Evolutionary conservation across 2,329 filamentous ascomycete species (phyloP).

Genomic region (Hirsutella minnesotensis): DNA sequence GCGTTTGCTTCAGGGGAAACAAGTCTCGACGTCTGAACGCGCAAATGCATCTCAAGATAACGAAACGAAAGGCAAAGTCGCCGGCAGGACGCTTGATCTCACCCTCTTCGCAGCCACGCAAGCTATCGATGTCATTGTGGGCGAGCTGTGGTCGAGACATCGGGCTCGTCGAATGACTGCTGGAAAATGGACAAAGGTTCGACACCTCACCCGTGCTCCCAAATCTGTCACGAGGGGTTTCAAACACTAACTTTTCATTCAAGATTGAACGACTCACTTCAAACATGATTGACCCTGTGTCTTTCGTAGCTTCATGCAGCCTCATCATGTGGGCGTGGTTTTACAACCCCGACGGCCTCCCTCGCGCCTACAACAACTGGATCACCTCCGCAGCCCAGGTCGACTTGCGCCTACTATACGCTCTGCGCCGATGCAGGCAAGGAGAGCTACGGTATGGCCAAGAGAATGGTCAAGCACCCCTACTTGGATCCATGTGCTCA

Average conservation of each 20-base stretch:
- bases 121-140: conserved; percentile 59
- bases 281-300: conserved; percentile 44
- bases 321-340: conserved; percentile 87
- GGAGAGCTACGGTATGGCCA: conserved; percentile 59
- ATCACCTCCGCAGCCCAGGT: conserved; percentile 67
- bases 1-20: conserved; percentile 44
- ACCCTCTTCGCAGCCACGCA: conserved; percentile 67
- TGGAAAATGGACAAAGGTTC: conserved; percentile 35
- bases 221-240: not conserved
- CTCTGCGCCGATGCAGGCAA: conserved; percentile 53
- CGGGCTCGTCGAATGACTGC: conserved; percentile 30
- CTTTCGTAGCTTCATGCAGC: conserved; percentile 62
- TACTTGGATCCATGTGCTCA: conserved; percentile 60
- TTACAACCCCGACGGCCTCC: conserved; percentile 60
- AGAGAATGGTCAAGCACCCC: conserved; percentile 56
- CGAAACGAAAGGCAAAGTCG: conserved; percentile 20
- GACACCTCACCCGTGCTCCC: conserved; percentile 1
- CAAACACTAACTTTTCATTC: not conserved
- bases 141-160: conserved; percentile 49
- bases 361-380: conserved; percentile 68
- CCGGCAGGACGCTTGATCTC: conserved; percentile 68
- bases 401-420: conserved; percentile 61
- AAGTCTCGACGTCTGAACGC: not conserved
- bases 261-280: conserved; percentile 23
- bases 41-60: not conserved